Evolutionary conservation across 2,329 filamentous ascomycete species (phyloP), one percentile per base, ranked within the genome.

Genomic region (Fusarium temperatum): DNA sequence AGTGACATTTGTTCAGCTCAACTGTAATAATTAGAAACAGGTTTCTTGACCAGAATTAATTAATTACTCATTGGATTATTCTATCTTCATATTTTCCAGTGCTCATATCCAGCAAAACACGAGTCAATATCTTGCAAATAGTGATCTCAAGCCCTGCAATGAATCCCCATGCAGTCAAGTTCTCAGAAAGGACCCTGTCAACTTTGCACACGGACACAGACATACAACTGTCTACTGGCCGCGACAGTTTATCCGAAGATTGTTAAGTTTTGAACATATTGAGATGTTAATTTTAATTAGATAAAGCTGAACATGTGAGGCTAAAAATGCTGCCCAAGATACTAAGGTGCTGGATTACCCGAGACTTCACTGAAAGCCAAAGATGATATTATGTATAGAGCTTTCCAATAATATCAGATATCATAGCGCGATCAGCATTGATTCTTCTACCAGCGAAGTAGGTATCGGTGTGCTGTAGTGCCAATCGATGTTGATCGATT

Each of bases 341-440:
- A 3, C 30, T 32, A 13, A 8, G 6, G 12, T 36, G 10, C 0
- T 8, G 20, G 6, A 17, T 12, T 48, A 36, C 48, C 48, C 48
- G 26, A 11, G 12, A 36, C 30, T 20, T 0, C 3, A 8, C 1
- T 12, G 12, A 8, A 9, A 20, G 13, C 4, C 0, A 2, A 8
- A 35, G 0, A 2, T 15, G 9, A 20, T 36, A 15, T 20, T 15
- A 1, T 35, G 8, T 15, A 35, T 12, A 24, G 6, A 48, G 20
- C 6, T 6, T 6, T 6, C 3, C 0, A 20, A 15, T 14, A 12
- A 15, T 2, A 7, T 12, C 4, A 20, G 6, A 24, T 20, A 2
- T 20, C 13, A 2, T 13, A 6, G 13, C 7, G n/a, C 6, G 6
- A 24, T 20, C 9, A 4, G 5, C 17, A 14, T 14, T 6, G 11